Evolutionary conservation across 352 stramenopile genomes (phyloP).

Genomic region (Globisporangium yorkense): DNA sequence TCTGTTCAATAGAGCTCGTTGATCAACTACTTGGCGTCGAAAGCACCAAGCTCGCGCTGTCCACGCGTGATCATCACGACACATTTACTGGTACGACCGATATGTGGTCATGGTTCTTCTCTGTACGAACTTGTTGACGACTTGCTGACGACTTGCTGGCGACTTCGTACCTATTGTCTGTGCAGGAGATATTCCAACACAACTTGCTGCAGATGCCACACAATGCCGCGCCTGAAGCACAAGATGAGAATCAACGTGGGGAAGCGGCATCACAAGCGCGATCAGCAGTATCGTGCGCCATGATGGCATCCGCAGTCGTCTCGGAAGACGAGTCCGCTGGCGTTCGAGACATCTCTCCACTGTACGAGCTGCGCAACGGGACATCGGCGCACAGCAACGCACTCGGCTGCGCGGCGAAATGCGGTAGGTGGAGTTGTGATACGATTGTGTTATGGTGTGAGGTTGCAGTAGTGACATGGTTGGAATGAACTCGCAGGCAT

Average conservation of each 20-base stretch:
- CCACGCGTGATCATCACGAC: conserved; percentile 75
- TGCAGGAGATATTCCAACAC: conserved; percentile 59
- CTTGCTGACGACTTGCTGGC: background rate
- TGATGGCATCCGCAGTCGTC: conserved; percentile 41
- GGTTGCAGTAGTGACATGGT: background rate
- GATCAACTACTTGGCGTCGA: conserved; percentile 55
- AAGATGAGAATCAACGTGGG: background rate
- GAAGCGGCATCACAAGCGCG: background rate
- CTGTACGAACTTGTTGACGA: background rate
- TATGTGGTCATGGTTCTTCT: background rate
- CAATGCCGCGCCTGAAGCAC: background rate
- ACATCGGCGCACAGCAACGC: conserved; percentile 71
- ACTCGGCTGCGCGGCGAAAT: conserved; percentile 55
- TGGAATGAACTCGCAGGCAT: conserved; percentile 28
- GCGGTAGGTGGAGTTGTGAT: conserved; percentile 25
- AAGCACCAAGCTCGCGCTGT: conserved; percentile 16
- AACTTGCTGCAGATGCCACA: conserved; percentile 19
- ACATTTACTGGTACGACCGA: conserved; percentile 56
- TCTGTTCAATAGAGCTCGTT: conserved; percentile 29
- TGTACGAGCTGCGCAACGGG: conserved; percentile 59
- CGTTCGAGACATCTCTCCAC: conserved; percentile 21
- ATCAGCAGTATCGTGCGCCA: conserved; percentile 32
- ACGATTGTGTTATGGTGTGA: background rate
- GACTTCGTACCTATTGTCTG: background rate
- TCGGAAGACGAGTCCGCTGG: conserved; percentile 12